These are phyloP conservation scores for Fomitopsis betulina DNA, from an alignment of 1,284 basidiomycete species.

Conservation along the genomic window DNA sequence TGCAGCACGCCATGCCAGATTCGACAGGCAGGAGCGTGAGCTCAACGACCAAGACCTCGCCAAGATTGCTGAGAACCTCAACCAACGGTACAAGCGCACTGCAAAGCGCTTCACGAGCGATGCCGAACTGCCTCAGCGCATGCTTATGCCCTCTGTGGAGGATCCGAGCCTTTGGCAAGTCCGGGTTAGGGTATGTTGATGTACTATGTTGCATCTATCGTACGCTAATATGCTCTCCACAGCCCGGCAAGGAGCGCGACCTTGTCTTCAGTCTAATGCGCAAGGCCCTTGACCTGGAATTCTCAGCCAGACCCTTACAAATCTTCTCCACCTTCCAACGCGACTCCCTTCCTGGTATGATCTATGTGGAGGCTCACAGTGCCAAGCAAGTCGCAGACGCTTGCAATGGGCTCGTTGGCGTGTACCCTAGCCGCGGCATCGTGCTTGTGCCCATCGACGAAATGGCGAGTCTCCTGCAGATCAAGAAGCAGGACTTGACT, in stretches of 20 bases:
- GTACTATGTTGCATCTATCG: not conserved
- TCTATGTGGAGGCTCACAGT: conserved; percentile 93
- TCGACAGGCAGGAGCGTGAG: conserved; percentile 75
- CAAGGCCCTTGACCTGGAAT: conserved; percentile 81
- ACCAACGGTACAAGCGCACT: conserved; percentile 73
- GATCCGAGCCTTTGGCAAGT: conserved; percentile 97
- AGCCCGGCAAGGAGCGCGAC: conserved; percentile 90
- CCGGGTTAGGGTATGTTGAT: conserved; percentile 75
- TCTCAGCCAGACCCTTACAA: conserved; percentile 70
- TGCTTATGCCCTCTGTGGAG: conserved; percentile 95
- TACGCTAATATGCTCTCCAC: conserved; percentile 10
- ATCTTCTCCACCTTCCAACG: conserved; percentile 95
- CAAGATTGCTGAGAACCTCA: conserved; percentile 82
- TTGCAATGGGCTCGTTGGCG: conserved; percentile 87
- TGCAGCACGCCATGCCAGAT: conserved; percentile 68
- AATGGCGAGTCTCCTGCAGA: conserved; percentile 95
- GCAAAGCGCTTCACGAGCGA: conserved; percentile 80
- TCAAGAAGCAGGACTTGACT: conserved; percentile 90
- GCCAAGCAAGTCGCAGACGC: conserved; percentile 86
- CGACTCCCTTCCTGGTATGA: conserved; percentile 91
- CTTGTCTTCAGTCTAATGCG: conserved; percentile 94
- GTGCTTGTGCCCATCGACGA: conserved; percentile 94
- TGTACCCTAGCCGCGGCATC: conserved; percentile 80
- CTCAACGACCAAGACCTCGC: conserved; percentile 83
- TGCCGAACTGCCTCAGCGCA: conserved; percentile 90